These are phyloP conservation scores for Mycocentrospora acerina DNA, from an alignment of 2,329 filamentous ascomycete species.

Conservation along the genomic window DNA sequence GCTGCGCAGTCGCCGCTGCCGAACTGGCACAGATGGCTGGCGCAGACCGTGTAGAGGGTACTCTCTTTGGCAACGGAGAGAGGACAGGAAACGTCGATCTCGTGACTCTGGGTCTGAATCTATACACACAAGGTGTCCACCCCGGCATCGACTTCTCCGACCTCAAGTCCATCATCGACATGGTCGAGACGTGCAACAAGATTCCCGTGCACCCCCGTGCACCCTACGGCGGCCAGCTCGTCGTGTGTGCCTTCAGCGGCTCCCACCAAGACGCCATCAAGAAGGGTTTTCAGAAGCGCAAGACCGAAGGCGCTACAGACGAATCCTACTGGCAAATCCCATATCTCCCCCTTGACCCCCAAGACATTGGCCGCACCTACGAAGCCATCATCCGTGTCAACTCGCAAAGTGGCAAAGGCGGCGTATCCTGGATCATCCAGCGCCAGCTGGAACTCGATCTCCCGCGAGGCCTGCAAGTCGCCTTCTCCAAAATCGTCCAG, in stretches of 20 bases:
- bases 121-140: conserved; percentile 89
- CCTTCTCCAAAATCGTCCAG: conserved; percentile 87
- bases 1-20: conserved; percentile 84
- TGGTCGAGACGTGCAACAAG: conserved; percentile 91
- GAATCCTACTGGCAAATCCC: conserved; percentile 81
- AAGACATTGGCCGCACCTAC: conserved; percentile 95
- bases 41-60: conserved; percentile 90
- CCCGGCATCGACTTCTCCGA: conserved; percentile 90
- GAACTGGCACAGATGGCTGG: conserved; percentile 96
- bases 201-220: conserved; percentile 88
- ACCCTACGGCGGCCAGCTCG: conserved; percentile 86
- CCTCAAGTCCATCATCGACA: conserved; percentile 79
- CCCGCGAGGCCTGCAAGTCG: conserved; percentile 86
- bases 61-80: conserved; percentile 92
- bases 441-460: conserved; percentile 87
- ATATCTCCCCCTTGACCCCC: conserved; percentile 88
- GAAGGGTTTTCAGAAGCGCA: conserved; percentile 75
- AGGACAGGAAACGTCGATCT: conserved; percentile 94
- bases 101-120: conserved; percentile 86
- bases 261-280: conserved; percentile 96
- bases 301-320: conserved; percentile 58
- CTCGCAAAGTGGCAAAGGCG: conserved; percentile 92
- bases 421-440: conserved; percentile 90
- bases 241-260: conserved; percentile 90
- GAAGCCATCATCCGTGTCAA: conserved; percentile 98